Evolutionary conservation across 257 asterid species (phyloP).

Genomic region (Capsicum baccatum): DNA sequence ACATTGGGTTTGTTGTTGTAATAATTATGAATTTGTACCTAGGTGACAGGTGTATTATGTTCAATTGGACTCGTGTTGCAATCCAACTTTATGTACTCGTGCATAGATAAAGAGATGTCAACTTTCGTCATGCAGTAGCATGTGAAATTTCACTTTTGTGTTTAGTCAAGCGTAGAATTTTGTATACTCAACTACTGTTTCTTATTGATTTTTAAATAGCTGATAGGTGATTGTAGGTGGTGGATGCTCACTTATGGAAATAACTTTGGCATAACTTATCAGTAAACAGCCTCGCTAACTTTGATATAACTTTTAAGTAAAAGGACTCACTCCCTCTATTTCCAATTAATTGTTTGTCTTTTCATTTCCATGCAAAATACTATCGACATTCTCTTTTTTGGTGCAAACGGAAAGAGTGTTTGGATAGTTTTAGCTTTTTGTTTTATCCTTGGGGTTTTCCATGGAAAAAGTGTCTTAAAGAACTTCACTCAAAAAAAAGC

Average conservation of each 20-base stretch:
- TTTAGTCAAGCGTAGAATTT: not conserved
- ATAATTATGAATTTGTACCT: not conserved
- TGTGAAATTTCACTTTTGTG: not conserved
- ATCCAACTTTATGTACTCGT: not conserved
- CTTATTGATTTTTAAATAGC: not conserved
- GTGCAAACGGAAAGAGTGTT: not conserved
- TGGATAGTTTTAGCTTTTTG: not conserved
- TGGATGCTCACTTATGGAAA: not conserved
- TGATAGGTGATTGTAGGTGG: not conserved
- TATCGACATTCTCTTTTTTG: not conserved
- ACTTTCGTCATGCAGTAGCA: not conserved
- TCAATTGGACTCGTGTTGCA: not conserved
- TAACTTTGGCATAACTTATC: not conserved
- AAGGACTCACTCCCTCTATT: not conserved
- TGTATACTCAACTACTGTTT: not conserved
- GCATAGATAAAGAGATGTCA: not conserved
- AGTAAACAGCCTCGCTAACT: not conserved
- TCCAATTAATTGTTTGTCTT: not conserved
- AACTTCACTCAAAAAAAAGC: not conserved
- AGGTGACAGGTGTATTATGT: not conserved
- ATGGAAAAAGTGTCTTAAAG: not conserved
- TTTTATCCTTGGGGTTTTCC: not conserved
- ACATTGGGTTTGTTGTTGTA: too few species aligned
- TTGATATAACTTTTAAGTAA: not conserved
- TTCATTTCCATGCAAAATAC: not conserved